phyloP scores from a whole-genome alignment of 768 basidiomycete genomes.

The Mycena chlorophos region DNA sequence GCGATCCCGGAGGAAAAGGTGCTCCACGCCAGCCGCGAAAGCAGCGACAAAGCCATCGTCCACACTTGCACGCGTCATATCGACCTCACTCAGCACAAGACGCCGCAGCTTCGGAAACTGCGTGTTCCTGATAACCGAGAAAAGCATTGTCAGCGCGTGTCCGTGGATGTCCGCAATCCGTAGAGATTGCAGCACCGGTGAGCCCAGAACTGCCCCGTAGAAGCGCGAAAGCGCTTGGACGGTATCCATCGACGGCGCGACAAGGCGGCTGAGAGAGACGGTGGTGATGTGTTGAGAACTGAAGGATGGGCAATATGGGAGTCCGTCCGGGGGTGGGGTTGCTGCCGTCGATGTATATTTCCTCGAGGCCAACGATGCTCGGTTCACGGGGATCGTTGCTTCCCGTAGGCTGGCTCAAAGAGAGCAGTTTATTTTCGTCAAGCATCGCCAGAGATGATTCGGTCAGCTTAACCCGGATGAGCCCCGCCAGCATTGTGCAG shows the following conservation, averaged over 20 bases:
- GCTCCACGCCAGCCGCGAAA: conserved; percentile 1
- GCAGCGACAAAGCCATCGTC: background rate
- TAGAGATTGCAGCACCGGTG: conserved; percentile 2
- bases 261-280: conserved; percentile 11
- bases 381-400: conserved; percentile 7
- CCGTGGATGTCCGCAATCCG: conserved; percentile 12
- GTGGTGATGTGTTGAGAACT: conserved; percentile 8
- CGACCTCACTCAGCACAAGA: conserved; percentile 8
- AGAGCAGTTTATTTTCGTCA: conserved; percentile 17
- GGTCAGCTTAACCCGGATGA: conserved; percentile 6
- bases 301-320: conserved; percentile 14
- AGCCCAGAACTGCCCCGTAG: conserved; percentile 12
- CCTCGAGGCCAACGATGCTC: conserved; percentile 7
- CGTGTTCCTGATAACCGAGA: conserved; percentile 8
- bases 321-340: conserved; percentile 2
- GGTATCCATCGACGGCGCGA: conserved; percentile 15
- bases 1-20: conserved; percentile 7
- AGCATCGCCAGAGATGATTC: conserved; percentile 17
- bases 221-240: conserved; percentile 20
- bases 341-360: conserved; percentile 12
- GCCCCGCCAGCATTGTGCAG: conserved; percentile 6
- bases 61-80: conserved; percentile 2
- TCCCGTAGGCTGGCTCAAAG: conserved; percentile 6
- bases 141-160: conserved; percentile 17
- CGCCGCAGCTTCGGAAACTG: conserved; percentile 4